phyloP scores from a whole-genome alignment of 352 stramenopile species.

The Globisporangium abappressorium region DNA sequence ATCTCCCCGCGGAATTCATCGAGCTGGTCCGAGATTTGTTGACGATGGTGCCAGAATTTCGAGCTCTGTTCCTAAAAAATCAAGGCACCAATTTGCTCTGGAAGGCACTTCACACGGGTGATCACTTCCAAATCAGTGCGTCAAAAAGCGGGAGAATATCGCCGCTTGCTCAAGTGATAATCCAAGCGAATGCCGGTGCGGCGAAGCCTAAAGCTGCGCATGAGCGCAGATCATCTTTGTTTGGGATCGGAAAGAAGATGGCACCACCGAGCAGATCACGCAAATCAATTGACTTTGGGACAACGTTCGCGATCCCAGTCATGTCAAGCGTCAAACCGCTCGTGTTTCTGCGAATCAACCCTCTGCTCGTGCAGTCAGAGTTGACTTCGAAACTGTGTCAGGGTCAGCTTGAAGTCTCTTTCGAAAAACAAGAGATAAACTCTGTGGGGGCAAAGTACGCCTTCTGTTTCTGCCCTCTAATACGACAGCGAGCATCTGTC shows the following conservation, averaged over 20 bases:
- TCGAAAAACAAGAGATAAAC: conserved; percentile 10
- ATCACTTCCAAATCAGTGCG: conserved; percentile 14
- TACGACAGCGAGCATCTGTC: not conserved
- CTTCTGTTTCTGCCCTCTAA: conserved; percentile 14
- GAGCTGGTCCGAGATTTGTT: conserved; percentile 43
- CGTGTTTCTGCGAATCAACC: conserved; percentile 20
- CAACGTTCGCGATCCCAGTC: conserved; percentile 25
- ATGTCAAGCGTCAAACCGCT: conserved; percentile 12
- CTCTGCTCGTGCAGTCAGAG: conserved; percentile 15
- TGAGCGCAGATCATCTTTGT: conserved; percentile 32
- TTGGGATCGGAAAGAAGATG: conserved; percentile 27
- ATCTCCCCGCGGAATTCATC: conserved; percentile 33
- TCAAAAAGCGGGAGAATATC: not conserved
- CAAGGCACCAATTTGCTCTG: conserved; percentile 40
- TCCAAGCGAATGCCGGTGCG: conserved; percentile 3
- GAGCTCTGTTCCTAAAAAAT: conserved; percentile 40
- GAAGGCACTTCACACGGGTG: conserved; percentile 41
- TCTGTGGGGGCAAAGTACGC: conserved; percentile 15
- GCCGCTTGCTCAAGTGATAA: conserved; percentile 11
- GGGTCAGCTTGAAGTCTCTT: conserved; percentile 11
- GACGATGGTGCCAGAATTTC: conserved; percentile 31
- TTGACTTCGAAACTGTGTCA: conserved; percentile 7
- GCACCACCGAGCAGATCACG: conserved; percentile 15
- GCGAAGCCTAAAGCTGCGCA: not conserved
- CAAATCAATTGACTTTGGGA: conserved; percentile 28